Conservation (phyloP, 345 rosid genomes). For the Hibiscus syriacus region DNA sequence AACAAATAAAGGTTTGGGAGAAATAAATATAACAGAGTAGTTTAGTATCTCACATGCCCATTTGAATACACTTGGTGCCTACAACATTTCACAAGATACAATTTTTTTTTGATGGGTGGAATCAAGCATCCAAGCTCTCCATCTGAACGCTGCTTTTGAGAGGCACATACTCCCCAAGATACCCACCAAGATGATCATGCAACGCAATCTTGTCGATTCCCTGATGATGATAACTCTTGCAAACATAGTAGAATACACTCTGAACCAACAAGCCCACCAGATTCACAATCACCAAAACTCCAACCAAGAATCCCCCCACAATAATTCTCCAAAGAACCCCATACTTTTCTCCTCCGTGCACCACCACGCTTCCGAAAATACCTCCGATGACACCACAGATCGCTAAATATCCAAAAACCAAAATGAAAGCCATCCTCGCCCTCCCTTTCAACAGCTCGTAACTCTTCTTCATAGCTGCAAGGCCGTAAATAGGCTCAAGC, state of each 20-base stretch:
- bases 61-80: not conserved
- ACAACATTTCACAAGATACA: not conserved
- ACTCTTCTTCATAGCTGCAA: not conserved
- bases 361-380: not conserved
- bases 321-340: not conserved
- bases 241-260: not conserved
- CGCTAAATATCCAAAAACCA: not conserved
- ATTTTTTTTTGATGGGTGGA: not conserved
- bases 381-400: not conserved
- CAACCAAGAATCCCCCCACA: not conserved
- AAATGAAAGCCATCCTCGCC: not conserved
- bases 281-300: not conserved
- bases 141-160: slow-evolving; percentile 85
- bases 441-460: not conserved
- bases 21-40: not conserved
- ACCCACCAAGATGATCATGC: slow-evolving; percentile 53
- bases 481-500: not conserved
- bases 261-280: not conserved
- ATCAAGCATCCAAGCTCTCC: slow-evolving; percentile 70
- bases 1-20: not conserved
- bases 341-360: not conserved
- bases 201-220: not conserved
- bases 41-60: not conserved
- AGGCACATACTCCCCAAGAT: slow-evolving; percentile 90
- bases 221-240: not conserved